Evolutionary conservation across 2,329 filamentous ascomycete genomes (phyloP).

Genomic region (Waltergamsia citrina): DNA sequence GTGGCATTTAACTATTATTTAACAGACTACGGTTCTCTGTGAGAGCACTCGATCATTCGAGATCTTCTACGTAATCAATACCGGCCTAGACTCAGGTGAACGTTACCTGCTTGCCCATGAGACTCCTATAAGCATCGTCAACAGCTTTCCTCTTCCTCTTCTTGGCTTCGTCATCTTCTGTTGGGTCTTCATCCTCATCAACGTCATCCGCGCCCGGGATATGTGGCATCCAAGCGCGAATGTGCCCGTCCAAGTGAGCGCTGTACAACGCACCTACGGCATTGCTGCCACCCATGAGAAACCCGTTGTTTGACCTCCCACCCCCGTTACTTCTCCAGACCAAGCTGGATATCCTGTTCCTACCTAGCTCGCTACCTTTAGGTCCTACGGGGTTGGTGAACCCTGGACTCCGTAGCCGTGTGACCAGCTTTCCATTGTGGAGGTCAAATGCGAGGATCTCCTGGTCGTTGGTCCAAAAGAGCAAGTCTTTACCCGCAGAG

Average conservation of each 20-base stretch:
- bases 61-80: not conserved
- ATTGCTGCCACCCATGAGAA: conserved; percentile 50
- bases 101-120: conserved; percentile 64
- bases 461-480: conserved; percentile 74
- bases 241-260: conserved; percentile 74
- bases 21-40: not conserved
- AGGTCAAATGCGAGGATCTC: conserved; percentile 76
- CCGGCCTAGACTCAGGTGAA: conserved; percentile 30
- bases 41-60: not conserved
- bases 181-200: conserved; percentile 35
- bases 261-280: conserved; percentile 59
- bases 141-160: conserved; percentile 65
- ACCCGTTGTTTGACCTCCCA: conserved; percentile 41
- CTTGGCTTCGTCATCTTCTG: conserved; percentile 34
- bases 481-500: conserved; percentile 24
- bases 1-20: too few species aligned
- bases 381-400: conserved; percentile 32
- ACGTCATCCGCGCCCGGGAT: conserved; percentile 40
- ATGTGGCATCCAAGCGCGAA: conserved; percentile 66
- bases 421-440: conserved; percentile 64
- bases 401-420: conserved; percentile 58
- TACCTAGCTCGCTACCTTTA: conserved; percentile 42
- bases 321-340: conserved; percentile 62
- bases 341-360: conserved; percentile 63
- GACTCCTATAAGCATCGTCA: conserved; percentile 68